Base-by-base conservation (phyloP, 768 basidiomycete species). In the Tulasnella calospora region DNA sequence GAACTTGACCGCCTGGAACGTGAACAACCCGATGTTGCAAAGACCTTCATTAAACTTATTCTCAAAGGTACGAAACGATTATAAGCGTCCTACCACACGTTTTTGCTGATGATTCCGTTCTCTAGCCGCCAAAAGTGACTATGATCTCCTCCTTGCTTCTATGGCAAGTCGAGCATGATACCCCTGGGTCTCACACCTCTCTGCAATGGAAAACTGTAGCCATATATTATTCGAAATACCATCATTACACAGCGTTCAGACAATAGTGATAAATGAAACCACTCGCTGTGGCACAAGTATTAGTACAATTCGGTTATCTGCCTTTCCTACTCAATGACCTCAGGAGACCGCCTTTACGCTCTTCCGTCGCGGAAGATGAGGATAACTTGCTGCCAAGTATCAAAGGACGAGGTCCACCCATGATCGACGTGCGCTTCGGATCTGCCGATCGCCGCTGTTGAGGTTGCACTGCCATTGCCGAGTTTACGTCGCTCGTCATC, bases 1-100 rank as follows among this genome's bases (percentile, higher is more conserved):
- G 88, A 86, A 71, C 84, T 98, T 82, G 86, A 86, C 51, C 82
- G 84, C 80, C 82, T 99, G 81, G 92, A 95, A 83, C 83, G 82
- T 41, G 93, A 94, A 71, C 85, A 90, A 74, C 91, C 94, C 0
- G 87, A 87, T 73, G 82, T 93, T 74, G 91, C 92, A n/a, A 85
- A 88, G 79, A 84, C 82, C 51, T 94, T 95, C 81, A 87, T 90
- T 77, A 87, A 88, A 81, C 84, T 94, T 46, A 89, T 94, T 67
- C 84, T 95, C 44, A 94, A 93, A 87, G 89, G 94, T 94, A 55
- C 13, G 81, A 77, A 46, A n/a, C 73, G 35, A 69, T 57, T 17
- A 35, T 73, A 78, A 3, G 36, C 8, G 23, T 17, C 36, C 73
- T 15, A 47, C 73, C 57, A 15, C 13, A 30, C 23, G 8, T 78